These are phyloP conservation scores for Nicotiana tomentosiformis DNA, from an alignment of 257 asterid species.

Conservation along the genomic window DNA sequence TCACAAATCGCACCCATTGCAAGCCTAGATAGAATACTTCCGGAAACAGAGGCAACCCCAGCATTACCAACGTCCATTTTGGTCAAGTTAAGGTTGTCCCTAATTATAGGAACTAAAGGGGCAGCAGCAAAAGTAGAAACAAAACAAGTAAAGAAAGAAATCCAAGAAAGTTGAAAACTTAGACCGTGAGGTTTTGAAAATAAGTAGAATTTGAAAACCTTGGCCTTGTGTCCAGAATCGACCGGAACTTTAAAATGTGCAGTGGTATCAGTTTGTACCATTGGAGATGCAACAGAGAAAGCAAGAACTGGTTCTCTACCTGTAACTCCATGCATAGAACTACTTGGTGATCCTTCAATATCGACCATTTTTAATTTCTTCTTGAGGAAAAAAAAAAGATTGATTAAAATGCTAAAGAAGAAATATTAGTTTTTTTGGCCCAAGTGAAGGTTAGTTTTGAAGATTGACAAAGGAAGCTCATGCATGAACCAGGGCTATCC, in stretches of 20 bases:
- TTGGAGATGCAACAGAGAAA: constrained; percentile 10
- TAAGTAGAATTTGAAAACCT: constrained; percentile 19
- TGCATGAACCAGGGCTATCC: too few relatives aligned
- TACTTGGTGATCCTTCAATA: constrained; percentile 25
- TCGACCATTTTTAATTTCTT: constrained; percentile 2
- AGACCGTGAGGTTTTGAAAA: constrained; percentile 28
- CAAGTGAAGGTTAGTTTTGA: too few relatives aligned
- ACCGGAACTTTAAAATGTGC: constrained; percentile 26
- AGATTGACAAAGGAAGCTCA: too few relatives aligned
- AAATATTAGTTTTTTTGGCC: too few relatives aligned
- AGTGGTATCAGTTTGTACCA: background rate
- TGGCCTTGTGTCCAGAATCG: constrained; percentile 30
- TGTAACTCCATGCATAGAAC: constrained; percentile 27
- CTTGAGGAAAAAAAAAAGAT: background rate
- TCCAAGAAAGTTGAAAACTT: constrained; percentile 28
- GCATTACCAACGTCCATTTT: constrained; percentile 28
- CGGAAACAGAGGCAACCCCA: constrained; percentile 31
- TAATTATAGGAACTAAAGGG: constrained; percentile 27
- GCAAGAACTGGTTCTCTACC: constrained; percentile 14
- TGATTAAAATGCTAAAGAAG: background rate
- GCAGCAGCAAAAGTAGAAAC: constrained; percentile 29
- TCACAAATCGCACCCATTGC: constrained; percentile 28
- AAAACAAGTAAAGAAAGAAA: constrained; percentile 23
- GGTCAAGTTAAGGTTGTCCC: constrained; percentile 25
- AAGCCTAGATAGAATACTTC: constrained; percentile 27